phyloP scores from a whole-genome alignment of 441 rosid genomes.

The Melastoma candidum region DNA sequence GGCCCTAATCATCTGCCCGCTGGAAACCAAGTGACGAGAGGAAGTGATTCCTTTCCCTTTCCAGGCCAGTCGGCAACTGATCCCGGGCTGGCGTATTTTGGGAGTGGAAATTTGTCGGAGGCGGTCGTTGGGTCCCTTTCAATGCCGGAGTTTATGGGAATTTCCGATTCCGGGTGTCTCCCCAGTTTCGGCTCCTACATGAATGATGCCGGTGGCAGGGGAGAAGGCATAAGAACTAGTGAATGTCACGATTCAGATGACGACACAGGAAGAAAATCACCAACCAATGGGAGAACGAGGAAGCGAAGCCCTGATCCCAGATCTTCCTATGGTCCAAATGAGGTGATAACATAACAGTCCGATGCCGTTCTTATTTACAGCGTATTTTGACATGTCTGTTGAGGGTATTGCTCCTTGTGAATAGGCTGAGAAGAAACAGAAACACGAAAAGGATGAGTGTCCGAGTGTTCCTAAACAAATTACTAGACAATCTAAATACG shows the following conservation, averaged over 20 bases:
- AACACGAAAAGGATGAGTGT: constrained; percentile 28
- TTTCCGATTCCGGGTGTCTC: constrained; percentile 23
- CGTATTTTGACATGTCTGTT: constrained; percentile 1
- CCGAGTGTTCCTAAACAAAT: constrained; percentile 38
- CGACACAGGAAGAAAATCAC: constrained; percentile 20
- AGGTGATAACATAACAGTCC: constrained; percentile 29
- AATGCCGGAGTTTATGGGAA: constrained; percentile 28
- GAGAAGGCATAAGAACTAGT: constrained; percentile 28
- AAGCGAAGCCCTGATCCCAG: constrained; percentile 31
- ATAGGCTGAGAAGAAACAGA: constrained; percentile 54
- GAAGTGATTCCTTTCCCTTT: constrained; percentile 22
- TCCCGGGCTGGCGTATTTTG: constrained; percentile 45
- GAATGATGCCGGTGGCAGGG: constrained; percentile 22
- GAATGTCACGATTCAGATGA: constrained; percentile 48
- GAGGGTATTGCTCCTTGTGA: constrained; percentile 22
- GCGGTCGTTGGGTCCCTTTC: constrained; percentile 31
- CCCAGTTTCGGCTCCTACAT: constrained; percentile 29
- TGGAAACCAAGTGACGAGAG: constrained; percentile 46
- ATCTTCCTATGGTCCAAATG: constrained; percentile 24
- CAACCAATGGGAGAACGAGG: constrained; percentile 34
- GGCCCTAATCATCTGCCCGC: constrained; percentile 41
- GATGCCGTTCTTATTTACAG: constrained; percentile 5
- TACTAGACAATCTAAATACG: constrained; percentile 48
- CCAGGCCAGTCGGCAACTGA: constrained; percentile 48
- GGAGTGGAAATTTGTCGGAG: constrained; percentile 53